Evolutionary conservation across 2,329 filamentous ascomycete genomes (phyloP).

Genomic region (Hypoxylon sp.): DNA sequence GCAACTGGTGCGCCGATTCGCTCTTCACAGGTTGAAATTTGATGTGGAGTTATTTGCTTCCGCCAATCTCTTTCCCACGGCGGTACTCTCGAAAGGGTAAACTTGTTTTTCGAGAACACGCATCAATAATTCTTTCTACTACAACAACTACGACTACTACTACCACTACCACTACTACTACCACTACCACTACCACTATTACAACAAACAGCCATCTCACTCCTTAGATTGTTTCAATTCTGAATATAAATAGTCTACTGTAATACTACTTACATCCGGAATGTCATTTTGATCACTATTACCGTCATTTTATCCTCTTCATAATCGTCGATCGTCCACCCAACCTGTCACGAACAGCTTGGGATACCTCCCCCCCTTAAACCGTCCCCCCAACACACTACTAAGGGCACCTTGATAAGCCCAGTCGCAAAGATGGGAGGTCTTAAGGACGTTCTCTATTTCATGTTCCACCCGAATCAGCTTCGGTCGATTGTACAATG

Average conservation of each 20-base stretch:
- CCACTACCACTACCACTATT: not conserved
- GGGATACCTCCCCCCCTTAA: conserved; percentile 10
- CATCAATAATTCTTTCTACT: conserved; percentile 15
- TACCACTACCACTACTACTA: not conserved
- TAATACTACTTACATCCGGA: conserved; percentile 26
- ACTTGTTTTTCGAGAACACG: conserved; percentile 33
- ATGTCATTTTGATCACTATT: conserved; percentile 21
- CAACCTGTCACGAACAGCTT: not conserved
- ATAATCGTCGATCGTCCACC: not conserved
- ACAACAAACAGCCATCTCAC: conserved; percentile 3
- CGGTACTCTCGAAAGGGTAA: conserved; percentile 25
- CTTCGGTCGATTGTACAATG: conserved; percentile 90
- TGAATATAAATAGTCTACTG: conserved; percentile 14
- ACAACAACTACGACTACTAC: too few relatives aligned
- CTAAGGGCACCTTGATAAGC: conserved; percentile 10
- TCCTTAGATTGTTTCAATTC: conserved; percentile 1
- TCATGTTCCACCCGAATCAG: conserved; percentile 80
- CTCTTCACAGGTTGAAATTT: conserved; percentile 32
- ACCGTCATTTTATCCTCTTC: not conserved
- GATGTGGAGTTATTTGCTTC: conserved; percentile 38
- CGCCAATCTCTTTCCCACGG: conserved; percentile 18
- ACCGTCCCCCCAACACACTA: conserved; percentile 5
- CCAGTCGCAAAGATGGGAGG: conserved; percentile 66
- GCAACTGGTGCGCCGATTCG: conserved; percentile 20
- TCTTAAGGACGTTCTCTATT: conserved; percentile 74